Conservation (phyloP, 805 yeast genomes). For the Candida tibetensis region DNA sequence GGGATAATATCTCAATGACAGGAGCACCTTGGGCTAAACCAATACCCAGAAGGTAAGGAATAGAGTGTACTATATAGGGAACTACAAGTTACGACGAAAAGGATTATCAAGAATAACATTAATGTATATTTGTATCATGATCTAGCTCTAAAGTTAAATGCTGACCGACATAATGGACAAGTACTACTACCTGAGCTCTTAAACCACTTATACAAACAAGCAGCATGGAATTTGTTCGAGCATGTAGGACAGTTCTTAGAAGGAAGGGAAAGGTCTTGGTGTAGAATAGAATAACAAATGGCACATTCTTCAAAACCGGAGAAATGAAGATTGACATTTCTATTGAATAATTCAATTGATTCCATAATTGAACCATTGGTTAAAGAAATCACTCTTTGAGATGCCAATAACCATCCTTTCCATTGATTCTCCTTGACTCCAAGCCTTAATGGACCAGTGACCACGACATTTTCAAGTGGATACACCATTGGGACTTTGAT, state of each 20-base stretch:
- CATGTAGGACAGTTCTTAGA: constrained; percentile 87
- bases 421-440: constrained; percentile 92
- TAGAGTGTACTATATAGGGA: not conserved
- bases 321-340: constrained; percentile 79
- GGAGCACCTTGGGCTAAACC: constrained; percentile 40
- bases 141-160: constrained; percentile 46
- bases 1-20: constrained; percentile 31
- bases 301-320: constrained; percentile 97
- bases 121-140: too few species aligned
- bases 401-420: constrained; percentile 93
- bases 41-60: not conserved
- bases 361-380: constrained; percentile 71
- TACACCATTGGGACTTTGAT: constrained; percentile 70
- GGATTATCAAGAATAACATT: too few species aligned
- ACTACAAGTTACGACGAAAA: too few species aligned
- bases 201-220: constrained; percentile 96
- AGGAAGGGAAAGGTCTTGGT: constrained; percentile 88
- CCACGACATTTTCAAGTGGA: constrained; percentile 73
- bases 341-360: constrained; percentile 64
- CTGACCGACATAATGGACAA: constrained; percentile 89
- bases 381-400: constrained; percentile 75
- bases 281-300: constrained; percentile 88
- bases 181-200: constrained; percentile 88
- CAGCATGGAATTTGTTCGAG: constrained; percentile 91
- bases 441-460: constrained; percentile 73